Evolutionary conservation across 1,284 basidiomycete genomes (phyloP).

Genomic region (Neotropicomus parvogracilis): DNA sequence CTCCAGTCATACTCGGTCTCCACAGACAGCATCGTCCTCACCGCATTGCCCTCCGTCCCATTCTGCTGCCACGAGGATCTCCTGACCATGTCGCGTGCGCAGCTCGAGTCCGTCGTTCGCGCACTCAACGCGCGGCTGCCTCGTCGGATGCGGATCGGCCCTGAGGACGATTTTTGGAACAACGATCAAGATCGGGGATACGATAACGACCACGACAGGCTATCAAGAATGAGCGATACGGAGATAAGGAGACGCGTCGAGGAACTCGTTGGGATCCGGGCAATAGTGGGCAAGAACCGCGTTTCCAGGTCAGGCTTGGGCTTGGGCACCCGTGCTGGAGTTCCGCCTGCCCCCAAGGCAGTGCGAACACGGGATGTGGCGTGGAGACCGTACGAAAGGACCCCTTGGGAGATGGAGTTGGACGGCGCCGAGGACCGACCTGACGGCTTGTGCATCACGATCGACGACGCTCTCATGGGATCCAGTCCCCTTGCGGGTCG

Average conservation of each 20-base stretch:
- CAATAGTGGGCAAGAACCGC: slow-evolving; percentile 26
- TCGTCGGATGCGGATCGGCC: slow-evolving; percentile 42
- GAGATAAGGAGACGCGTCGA: slow-evolving; percentile 48
- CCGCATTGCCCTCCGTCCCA: slow-evolving; percentile 45
- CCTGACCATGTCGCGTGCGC: slow-evolving; percentile 46
- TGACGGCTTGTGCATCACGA: slow-evolving; percentile 1
- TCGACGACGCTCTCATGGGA: slow-evolving; percentile 20
- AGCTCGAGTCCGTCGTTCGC: slow-evolving; percentile 45
- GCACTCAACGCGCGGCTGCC: slow-evolving; percentile 50
- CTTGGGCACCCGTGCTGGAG: slow-evolving; percentile 6
- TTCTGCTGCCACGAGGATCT: slow-evolving; percentile 66
- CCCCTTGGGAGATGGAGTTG: slow-evolving; percentile 29
- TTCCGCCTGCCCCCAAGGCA: slow-evolving; percentile 29
- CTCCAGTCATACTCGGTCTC: slow-evolving; percentile 50
- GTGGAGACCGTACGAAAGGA: slow-evolving; percentile 21
- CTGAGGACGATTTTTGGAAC: slow-evolving; percentile 21
- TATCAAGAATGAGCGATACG: slow-evolving; percentile 34
- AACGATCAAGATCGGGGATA: not conserved
- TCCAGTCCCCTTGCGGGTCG: slow-evolving; percentile 31
- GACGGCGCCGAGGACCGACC: slow-evolving; percentile 7
- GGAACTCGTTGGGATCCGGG: slow-evolving; percentile 48
- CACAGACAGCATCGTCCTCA: slow-evolving; percentile 55
- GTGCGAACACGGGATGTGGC: slow-evolving; percentile 20
- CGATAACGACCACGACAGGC: slow-evolving; percentile 10
- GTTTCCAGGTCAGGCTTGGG: slow-evolving; percentile 16